Conservation (phyloP, 2,329 filamentous ascomycete species). For the Colletotrichum camelliae region DNA sequence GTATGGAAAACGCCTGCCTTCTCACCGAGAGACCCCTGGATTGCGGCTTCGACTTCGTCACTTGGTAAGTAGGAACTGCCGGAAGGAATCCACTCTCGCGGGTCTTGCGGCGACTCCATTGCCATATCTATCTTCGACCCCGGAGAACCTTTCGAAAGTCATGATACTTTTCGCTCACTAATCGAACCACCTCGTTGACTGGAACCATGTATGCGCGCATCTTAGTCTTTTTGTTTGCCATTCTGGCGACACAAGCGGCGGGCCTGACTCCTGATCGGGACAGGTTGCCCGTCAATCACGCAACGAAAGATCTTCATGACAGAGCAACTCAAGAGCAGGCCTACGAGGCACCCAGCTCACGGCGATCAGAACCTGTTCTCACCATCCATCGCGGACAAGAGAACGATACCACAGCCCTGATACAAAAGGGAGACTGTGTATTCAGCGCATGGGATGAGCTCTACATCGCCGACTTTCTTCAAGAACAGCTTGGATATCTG, state of each 20-base stretch:
- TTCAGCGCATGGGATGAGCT: conserved; percentile 5
- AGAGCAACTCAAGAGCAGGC: neutral
- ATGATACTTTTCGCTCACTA: neutral
- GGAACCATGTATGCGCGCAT: neutral
- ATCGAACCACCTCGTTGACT: neutral
- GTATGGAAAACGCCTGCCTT: neutral
- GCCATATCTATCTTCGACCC: neutral
- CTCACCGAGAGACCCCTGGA: neutral
- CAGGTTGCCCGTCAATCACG: neutral
- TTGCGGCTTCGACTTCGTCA: neutral
- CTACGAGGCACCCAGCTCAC: neutral
- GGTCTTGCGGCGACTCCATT: neutral
- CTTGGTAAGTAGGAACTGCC: neutral
- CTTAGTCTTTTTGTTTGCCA: neutral
- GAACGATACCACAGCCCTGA: neutral
- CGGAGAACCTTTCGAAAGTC: neutral
- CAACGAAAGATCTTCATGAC: neutral
- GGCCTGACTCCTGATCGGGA: neutral
- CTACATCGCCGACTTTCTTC: conserved; percentile 11
- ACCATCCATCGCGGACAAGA: neutral
- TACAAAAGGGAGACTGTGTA: neutral
- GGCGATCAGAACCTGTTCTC: neutral
- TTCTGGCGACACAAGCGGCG: neutral
- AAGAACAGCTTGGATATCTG: neutral
- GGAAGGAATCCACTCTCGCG: no score